phyloP scores from a whole-genome alignment of 192 early-diverging fungal genomes.

The Coemansia sp. region DNA sequence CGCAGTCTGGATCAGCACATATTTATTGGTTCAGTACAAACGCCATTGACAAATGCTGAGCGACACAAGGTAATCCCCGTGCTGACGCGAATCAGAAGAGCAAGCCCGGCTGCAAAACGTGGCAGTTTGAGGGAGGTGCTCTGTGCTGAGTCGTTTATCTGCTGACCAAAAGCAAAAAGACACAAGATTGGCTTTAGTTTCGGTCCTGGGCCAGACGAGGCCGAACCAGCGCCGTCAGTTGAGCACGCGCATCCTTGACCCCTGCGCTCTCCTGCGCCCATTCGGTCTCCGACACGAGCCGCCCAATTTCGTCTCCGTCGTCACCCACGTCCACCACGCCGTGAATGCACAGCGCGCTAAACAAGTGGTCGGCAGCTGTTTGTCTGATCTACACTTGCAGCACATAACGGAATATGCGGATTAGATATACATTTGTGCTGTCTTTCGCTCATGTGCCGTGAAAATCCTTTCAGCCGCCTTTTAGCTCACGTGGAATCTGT shows the following conservation, averaged over 20 bases:
- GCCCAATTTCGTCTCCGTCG: constrained; percentile 27
- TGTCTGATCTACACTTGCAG: constrained; percentile 48
- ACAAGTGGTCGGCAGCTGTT: constrained; percentile 46
- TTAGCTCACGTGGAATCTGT: constrained; percentile 9
- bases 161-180: not conserved
- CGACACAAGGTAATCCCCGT: no score
- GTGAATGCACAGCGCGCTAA: constrained; percentile 42
- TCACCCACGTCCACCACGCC: constrained; percentile 20
- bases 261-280: constrained; percentile 28
- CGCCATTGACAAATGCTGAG: not conserved
- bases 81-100: no score
- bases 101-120: not conserved
- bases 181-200: not conserved
- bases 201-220: not conserved
- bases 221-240: constrained; percentile 22
- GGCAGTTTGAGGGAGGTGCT: not conserved
- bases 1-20: not conserved
- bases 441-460: no score
- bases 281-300: constrained; percentile 38
- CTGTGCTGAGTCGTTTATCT: not conserved
- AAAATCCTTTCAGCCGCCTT: not conserved
- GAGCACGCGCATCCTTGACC: constrained; percentile 23
- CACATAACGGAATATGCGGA: constrained; percentile 3
- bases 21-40: not conserved
- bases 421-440: not conserved